Evolutionary conservation across 2,329 filamentous ascomycete species (phyloP), one percentile per base, ranked within the genome.

Genomic region (Didymellaceae sp.): DNA sequence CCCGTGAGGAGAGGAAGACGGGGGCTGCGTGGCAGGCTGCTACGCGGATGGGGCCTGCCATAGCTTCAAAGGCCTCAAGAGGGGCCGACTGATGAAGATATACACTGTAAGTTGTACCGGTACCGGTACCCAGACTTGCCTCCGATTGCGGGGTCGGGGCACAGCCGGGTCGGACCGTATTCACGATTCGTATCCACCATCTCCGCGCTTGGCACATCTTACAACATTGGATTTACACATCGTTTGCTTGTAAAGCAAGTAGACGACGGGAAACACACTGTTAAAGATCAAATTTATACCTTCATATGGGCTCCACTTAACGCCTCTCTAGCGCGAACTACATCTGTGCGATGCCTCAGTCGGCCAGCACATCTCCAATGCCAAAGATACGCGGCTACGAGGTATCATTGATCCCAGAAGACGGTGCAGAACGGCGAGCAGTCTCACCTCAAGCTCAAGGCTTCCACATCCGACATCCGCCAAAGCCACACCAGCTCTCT

Each of bases 1-100:
- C 59, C 5, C 58, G 62, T 2, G 80, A 76, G 0, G 74, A 77
- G 10, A 83, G 75, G 54, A 81, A 80, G 35, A 79, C 57, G 0
- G 81, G 78, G 6, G 74, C 58, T 8, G 52, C 58, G 25, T 68
- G 66, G 26, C 66, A 67, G 17, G 63, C 65, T 32, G 66, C 63
- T 17, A 65, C 58, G 8, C 66, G 62, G 10, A 67, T 32, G 2
- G 37, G 18, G 9, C 31, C 52, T 21, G 45, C 18, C 60, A 62
- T 63, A 1, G 7, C 13, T 5, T 6, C 11, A 6, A 8, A 8
- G 13, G 2, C 10, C 3, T 26, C 11, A 20, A 3, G 11, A 25
- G 18, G n/a, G 17, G n/a, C n/a, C n/a, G n/a, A 16, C 7, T 14
- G 7, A 37, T 2, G 11, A 10, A 28, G 17, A 26, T n/a, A 8